Base-by-base conservation (phyloP, 441 rosid genomes). In the Lepidium campestre region DNA sequence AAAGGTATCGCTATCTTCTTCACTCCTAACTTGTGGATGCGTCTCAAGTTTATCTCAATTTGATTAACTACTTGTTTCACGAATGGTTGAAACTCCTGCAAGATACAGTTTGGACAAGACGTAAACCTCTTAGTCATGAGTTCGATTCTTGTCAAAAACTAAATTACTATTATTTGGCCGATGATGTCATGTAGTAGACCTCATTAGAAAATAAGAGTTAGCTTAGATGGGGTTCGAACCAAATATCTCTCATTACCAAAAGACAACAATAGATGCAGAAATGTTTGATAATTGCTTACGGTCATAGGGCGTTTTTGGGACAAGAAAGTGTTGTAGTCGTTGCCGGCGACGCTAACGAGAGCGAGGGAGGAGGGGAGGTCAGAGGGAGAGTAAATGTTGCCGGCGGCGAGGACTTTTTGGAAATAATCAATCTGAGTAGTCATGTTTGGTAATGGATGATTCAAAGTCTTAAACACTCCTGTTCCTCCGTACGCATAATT, bases 401-500 rank as follows among this genome's bases (percentile, higher is more conserved):
- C 78, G 8, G 67, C 41, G 32, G 65, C n/a, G 42, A 90, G 73
- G 23, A 85, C 48, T 17, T 65, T 63, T 54, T 83, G 77, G 36
- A 93, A 81, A 62, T 72, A 78, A 74, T 80, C 84, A 29, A 93
- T 88, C 68, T 93, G 98, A 47, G 79, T 73, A 0, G 96, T 93
- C 97, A 90, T 90, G 78, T 93, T 93, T n/a, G 97, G 98, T 1
- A 27, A 59, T 2, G 77, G 57, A 40, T 8, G 42, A 22, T 63
- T 25, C n/a, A 56, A 2, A 2, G 96, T 85, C 17, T 80, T 59
- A 18, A 93, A 84, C 46, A 90, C 98, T 15, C 98, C 96, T 0
- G 94, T 83, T n/a, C 96, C 96, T 48, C 98, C 98, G 55, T 68
- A 82, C 0, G 98, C 98, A 40, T 84, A 90, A 68, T 93, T 93